Evolutionary conservation across 2,329 filamentous ascomycete species (phyloP), one percentile per base, ranked within the genome.

Genomic region (Aphanocladium album): DNA sequence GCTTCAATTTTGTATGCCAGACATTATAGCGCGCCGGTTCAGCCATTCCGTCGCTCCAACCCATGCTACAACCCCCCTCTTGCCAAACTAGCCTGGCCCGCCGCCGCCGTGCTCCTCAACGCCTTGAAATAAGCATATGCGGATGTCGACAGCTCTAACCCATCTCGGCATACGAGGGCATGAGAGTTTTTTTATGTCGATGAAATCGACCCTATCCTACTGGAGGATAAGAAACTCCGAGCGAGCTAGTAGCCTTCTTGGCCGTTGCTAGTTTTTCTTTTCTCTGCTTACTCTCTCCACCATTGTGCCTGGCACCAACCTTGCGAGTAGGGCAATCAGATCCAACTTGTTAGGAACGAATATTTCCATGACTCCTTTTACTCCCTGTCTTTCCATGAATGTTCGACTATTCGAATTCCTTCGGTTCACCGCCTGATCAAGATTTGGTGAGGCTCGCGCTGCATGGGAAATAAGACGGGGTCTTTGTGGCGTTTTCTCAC

Each of bases 271-370:
- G 33, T 25, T 57, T 57, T 43, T n/a, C n/a, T 56, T 14, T 41
- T 49, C 33, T 57, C 55, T 27, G 55, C 55, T 50, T 50, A 57
- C 55, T 50, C 46, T 25, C 55, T 43, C 45, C 55, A 49, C 55
- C 33, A 14, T 9, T 17, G 4, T 21, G 30, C 33, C 33, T 25
- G 30, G 43, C 16, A 47, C n/a, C 19, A 47, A 43, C 43, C 27
- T 56, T 27, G 27, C 41, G 39, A 43, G 27, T n/a, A 37, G 30
- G 23, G 14, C 8, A 35, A 17, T 25, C 12, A 25, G n/a, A 25
- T 25, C 6, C 41, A 19, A 21, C 23, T 37, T 27, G 17, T 47
- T 47, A 35, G 12, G 12, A 37, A 47, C 37, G 14, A 25, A 35
- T 45, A 6, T 52, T 43, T 27, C 3, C 51, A 27, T 12, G 21